Evolutionary conservation across 805 yeast genomes (phyloP).

Genomic region (Huiozyma sinensis): DNA sequence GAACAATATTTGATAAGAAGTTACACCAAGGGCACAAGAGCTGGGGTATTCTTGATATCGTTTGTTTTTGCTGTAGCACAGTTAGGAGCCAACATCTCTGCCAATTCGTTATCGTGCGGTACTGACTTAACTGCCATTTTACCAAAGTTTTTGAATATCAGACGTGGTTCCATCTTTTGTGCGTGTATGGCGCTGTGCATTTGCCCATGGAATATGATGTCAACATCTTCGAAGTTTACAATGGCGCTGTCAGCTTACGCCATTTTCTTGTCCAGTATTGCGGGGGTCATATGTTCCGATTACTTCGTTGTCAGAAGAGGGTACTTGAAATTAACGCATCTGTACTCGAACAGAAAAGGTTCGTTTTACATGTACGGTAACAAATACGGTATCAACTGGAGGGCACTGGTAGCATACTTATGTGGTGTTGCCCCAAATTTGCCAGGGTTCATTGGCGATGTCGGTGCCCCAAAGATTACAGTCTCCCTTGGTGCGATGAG

Average conservation of each 20-base stretch:
- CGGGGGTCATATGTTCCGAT: constrained; percentile 50
- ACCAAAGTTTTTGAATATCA: constrained; percentile 48
- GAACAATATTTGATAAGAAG: constrained; percentile 32
- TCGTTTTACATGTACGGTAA: constrained; percentile 43
- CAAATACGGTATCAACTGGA: constrained; percentile 57
- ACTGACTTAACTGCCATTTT: constrained; percentile 47
- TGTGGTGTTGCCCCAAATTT: constrained; percentile 31
- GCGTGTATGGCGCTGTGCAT: constrained; percentile 56
- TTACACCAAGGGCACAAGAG: constrained; percentile 43
- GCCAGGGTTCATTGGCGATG: constrained; percentile 36
- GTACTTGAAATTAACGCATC: constrained; percentile 45
- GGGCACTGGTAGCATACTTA: constrained; percentile 59
- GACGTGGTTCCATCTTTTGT: constrained; percentile 57
- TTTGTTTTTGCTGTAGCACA: constrained; percentile 61
- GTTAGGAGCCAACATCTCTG: constrained; percentile 63
- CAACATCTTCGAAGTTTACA: constrained; percentile 57
- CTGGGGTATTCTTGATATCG: constrained; percentile 61
- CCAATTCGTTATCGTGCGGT: constrained; percentile 51
- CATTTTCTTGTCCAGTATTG: constrained; percentile 67
- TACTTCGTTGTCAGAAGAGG: constrained; percentile 67
- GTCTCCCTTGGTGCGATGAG: constrained; percentile 57
- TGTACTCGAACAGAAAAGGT: constrained; percentile 37
- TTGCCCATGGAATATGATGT: constrained; percentile 69
- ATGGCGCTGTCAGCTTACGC: constrained; percentile 69
- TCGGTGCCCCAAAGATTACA: constrained; percentile 55